A percentile compares a stretch with the other conserved stretches of the same genome.
Conservation (phyloP, 1,284 basidiomycete genomes). For the Pseudozyma pruni region DNA sequence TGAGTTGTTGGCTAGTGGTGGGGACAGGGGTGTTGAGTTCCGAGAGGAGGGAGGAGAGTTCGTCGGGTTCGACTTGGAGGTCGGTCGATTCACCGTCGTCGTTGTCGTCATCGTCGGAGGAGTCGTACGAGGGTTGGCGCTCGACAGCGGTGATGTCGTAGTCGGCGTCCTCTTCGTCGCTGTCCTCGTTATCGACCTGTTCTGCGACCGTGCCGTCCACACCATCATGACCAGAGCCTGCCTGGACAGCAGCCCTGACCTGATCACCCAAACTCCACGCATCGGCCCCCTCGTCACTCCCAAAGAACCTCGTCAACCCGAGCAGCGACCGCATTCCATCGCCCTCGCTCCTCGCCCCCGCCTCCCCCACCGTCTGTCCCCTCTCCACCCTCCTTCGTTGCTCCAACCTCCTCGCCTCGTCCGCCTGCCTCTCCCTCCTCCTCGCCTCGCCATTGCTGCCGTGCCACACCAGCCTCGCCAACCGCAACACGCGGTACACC, state of each 20-base stretch:
- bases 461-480: conserved; percentile 61
- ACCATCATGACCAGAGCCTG: background rate
- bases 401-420: conserved; percentile 2
- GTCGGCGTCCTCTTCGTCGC: conserved; percentile 28
- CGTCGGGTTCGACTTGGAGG: conserved; percentile 14
- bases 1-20: conserved; percentile 17
- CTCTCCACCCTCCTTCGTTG: conserved; percentile 1
- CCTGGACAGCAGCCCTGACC: no score
- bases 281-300: no score
- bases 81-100: conserved; percentile 6
- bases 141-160: conserved; percentile 4
- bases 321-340: no score
- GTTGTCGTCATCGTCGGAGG: conserved; percentile 9
- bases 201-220: background rate
- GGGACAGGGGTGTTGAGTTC: conserved; percentile 8
- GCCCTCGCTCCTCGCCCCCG: no score
- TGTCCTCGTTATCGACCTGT: conserved; percentile 1
- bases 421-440: conserved; percentile 18
- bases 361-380: background rate
- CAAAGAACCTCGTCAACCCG: no score
- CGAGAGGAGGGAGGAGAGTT: conserved; percentile 27
- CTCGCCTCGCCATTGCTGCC: conserved; percentile 60
- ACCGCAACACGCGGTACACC: conserved; percentile 33
- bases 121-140: background rate
- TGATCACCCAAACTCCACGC: no score